Percentiles rank a stretch among this genome's conserved stretches.
Conservation (phyloP, 768 basidiomycete species). For the Pulveroboletus frians region DNA sequence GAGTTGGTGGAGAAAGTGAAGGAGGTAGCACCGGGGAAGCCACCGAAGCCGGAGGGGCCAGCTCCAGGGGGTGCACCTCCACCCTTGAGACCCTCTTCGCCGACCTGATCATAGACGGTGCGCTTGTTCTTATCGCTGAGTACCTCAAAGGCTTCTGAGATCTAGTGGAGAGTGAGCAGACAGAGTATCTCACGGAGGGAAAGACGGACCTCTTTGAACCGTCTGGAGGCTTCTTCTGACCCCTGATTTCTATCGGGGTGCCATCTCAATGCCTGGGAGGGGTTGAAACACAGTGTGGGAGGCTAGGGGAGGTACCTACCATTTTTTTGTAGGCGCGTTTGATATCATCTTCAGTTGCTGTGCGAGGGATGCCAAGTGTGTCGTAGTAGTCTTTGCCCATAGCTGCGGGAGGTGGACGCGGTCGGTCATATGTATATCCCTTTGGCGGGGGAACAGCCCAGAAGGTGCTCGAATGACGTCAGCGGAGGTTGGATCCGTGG, state of each 20-base stretch:
- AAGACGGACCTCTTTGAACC: slow-evolving; percentile 80
- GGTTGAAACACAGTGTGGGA: slow-evolving; percentile 1
- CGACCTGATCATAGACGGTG: slow-evolving; percentile 85
- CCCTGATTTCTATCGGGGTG: slow-evolving; percentile 90
- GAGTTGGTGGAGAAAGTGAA: slow-evolving; percentile 56
- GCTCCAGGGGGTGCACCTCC: slow-evolving; percentile 53
- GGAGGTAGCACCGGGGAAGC: slow-evolving; percentile 46
- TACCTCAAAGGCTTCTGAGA: slow-evolving; percentile 95
- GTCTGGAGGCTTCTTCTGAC: slow-evolving; percentile 78
- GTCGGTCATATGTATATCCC: neutral
- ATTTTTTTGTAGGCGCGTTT: slow-evolving; percentile 96
- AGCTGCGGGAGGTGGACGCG: neutral
- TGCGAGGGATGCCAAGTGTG: slow-evolving; percentile 65
- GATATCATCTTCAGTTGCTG: slow-evolving; percentile 78
- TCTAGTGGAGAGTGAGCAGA: slow-evolving; percentile 36
- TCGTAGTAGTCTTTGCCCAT: slow-evolving; percentile 90
- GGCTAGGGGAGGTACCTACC: slow-evolving; percentile 37
- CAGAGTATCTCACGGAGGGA: too few relatives aligned
- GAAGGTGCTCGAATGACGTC: slow-evolving; percentile 33
- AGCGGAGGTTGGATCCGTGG: neutral
- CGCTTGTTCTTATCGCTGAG: slow-evolving; percentile 85
- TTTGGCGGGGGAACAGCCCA: slow-evolving; percentile 20
- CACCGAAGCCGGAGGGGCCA: slow-evolving; percentile 37
- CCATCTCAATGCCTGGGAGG: slow-evolving; percentile 76
- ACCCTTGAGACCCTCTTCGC: slow-evolving; percentile 90